These are phyloP conservation scores for Trichophyton equinum DNA, from an alignment of 2,329 filamentous ascomycete species.

Conservation along the genomic window DNA sequence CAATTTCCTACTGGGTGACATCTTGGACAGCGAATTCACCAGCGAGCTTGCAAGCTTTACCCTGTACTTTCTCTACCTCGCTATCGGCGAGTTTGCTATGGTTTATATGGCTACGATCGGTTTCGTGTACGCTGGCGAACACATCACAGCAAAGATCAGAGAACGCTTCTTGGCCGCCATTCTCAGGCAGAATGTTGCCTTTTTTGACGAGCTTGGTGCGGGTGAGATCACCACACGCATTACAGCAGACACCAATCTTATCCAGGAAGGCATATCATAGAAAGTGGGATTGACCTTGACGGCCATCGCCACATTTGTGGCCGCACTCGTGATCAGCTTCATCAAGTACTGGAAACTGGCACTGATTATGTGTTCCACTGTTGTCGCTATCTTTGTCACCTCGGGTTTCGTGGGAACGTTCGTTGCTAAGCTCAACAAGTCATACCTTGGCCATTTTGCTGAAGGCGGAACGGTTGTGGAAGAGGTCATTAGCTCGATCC, in stretches of 20 bases:
- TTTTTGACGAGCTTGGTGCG: slow-evolving; percentile 71
- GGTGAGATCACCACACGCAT: slow-evolving; percentile 78
- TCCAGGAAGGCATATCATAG: slow-evolving; percentile 76
- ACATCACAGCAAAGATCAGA: slow-evolving; percentile 37
- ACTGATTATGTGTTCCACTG: slow-evolving; percentile 27
- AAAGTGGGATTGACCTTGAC: slow-evolving; percentile 48
- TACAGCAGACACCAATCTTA: slow-evolving; percentile 69
- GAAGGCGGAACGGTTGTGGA: neutral
- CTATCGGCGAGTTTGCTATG: slow-evolving; percentile 56
- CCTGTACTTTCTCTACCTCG: slow-evolving; percentile 63
- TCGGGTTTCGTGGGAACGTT: neutral
- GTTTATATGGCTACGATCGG: slow-evolving; percentile 65
- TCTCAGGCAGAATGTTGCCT: slow-evolving; percentile 67
- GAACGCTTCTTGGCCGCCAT: slow-evolving; percentile 63
- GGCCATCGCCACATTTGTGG: neutral
- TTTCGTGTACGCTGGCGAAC: slow-evolving; percentile 61
- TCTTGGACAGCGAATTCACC: neutral
- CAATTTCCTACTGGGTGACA: neutral
- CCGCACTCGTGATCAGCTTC: neutral
- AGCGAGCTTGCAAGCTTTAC: neutral
- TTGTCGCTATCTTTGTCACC: neutral
- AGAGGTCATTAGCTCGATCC: neutral
- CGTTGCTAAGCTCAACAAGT: neutral
- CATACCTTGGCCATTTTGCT: slow-evolving; percentile 50
- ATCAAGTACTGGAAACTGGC: neutral